Percentiles rank a stretch among this genome's conserved stretches.
These are phyloP conservation scores for Neurospora sp. DNA, from an alignment of 495 filamentous ascomycete species.

Conservation along the genomic window DNA sequence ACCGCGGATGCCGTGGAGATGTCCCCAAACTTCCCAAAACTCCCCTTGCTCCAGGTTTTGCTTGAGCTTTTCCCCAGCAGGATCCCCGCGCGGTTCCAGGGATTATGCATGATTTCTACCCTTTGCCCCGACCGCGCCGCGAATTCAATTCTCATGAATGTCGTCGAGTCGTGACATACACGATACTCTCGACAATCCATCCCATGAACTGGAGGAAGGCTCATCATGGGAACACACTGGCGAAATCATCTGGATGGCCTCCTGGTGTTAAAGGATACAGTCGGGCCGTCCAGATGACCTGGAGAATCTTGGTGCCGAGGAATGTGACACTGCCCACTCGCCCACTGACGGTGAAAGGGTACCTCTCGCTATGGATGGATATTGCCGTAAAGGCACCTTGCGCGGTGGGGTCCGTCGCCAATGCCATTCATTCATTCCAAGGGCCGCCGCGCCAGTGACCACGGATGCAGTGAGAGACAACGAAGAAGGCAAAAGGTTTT, in stretches of 20 bases:
- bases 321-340: background rate
- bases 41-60: background rate
- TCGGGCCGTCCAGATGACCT: background rate
- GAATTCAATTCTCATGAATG: background rate
- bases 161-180: background rate
- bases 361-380: background rate
- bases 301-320: background rate
- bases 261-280: background rate
- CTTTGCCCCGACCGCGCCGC: background rate
- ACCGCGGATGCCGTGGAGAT: background rate
- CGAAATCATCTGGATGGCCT: background rate
- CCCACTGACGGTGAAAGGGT: background rate
- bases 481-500: background rate
- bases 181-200: background rate
- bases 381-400: background rate
- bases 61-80: background rate
- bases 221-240: background rate
- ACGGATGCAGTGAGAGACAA: background rate
- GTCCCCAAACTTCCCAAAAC: background rate
- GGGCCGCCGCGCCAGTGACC: background rate
- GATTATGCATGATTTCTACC: background rate
- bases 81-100: background rate
- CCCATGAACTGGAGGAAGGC: background rate
- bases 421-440: background rate
- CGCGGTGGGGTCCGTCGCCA: background rate